Evolutionary conservation across 2,329 filamentous ascomycete species (phyloP).

Genomic region (Claviceps spartinae): DNA sequence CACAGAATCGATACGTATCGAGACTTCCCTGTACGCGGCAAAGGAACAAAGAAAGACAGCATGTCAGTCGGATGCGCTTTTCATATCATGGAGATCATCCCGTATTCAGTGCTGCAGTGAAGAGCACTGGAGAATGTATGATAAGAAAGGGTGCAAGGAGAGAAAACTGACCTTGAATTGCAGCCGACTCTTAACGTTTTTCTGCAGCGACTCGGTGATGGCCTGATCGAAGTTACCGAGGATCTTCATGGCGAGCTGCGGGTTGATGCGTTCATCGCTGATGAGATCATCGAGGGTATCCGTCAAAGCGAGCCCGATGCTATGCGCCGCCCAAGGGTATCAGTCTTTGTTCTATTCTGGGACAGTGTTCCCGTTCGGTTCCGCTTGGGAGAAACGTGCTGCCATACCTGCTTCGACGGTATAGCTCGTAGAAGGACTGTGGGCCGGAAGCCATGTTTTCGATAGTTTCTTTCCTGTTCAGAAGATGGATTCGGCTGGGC

Average conservation of each 20-base stretch:
- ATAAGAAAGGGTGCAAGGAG: not conserved
- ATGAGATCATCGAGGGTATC: conserved; percentile 97
- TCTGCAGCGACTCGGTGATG: conserved; percentile 79
- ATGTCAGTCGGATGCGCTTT: not conserved
- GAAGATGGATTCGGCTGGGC: not conserved
- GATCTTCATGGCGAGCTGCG: conserved; percentile 97
- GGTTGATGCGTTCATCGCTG: conserved; percentile 86
- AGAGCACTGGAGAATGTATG: too few relatives aligned
- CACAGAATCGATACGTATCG: conserved; percentile 97
- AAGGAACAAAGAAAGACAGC: not conserved
- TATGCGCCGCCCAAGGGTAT: conserved; percentile 24
- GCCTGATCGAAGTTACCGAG: conserved; percentile 89
- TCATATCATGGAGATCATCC: not conserved
- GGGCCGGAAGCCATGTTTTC: conserved; percentile 32
- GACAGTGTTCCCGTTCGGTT: not conserved
- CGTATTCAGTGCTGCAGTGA: not conserved
- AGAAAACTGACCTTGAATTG: conserved; percentile 72
- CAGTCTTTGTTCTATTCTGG: not conserved
- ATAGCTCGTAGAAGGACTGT: conserved; percentile 79
- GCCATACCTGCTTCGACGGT: conserved; percentile 86
- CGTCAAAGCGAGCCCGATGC: conserved; percentile 83
- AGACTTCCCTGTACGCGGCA: conserved; percentile 59
- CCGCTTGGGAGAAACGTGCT: not conserved
- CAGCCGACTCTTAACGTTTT: conserved; percentile 81
- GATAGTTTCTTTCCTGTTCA: not conserved